Conservation (phyloP, 371 early-diverging fungal genomes). For the Mucor circinelloides region DNA sequence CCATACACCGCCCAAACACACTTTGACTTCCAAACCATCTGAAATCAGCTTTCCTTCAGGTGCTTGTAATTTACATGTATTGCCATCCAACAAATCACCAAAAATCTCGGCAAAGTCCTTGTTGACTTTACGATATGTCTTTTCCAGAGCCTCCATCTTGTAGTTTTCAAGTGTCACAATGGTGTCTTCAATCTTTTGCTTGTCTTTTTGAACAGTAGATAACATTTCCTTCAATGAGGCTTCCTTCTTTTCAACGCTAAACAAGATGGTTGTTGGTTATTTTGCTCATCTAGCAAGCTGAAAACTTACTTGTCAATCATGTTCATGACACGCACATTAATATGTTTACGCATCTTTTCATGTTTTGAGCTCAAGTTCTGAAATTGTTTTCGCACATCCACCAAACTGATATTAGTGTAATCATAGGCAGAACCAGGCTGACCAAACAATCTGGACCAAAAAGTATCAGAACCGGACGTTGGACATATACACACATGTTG, state of each 20-base stretch:
- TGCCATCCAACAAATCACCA: slow-evolving; percentile 91
- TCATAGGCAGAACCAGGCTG: slow-evolving; percentile 80
- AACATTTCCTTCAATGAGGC: slow-evolving; percentile 82
- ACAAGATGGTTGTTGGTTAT: slow-evolving; percentile 12
- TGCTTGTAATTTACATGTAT: slow-evolving; percentile 85
- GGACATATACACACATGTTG: background rate
- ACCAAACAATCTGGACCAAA: slow-evolving; percentile 68
- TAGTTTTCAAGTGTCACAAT: slow-evolving; percentile 86
- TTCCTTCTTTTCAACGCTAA: slow-evolving; percentile 88
- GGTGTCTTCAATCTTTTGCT: slow-evolving; percentile 94
- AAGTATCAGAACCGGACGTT: background rate
- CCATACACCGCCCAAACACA: slow-evolving; percentile 98
- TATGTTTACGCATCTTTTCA: slow-evolving; percentile 80
- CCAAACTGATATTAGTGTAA: slow-evolving; percentile 71
- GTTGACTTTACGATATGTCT: slow-evolving; percentile 92
- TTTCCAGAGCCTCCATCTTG: slow-evolving; percentile 86
- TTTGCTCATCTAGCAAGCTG: too few relatives aligned
- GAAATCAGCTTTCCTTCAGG: slow-evolving; percentile 82
- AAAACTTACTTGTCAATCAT: slow-evolving; percentile 85
- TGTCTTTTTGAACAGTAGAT: slow-evolving; percentile 87
- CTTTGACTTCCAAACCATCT: slow-evolving; percentile 93
- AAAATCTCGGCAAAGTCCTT: slow-evolving; percentile 96
- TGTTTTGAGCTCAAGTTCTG: slow-evolving; percentile 74
- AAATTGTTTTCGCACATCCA: slow-evolving; percentile 70
- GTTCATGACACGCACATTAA: slow-evolving; percentile 94